phyloP scores from a whole-genome alignment of 306 rosid species.

The Dalbergia oliveri region DNA sequence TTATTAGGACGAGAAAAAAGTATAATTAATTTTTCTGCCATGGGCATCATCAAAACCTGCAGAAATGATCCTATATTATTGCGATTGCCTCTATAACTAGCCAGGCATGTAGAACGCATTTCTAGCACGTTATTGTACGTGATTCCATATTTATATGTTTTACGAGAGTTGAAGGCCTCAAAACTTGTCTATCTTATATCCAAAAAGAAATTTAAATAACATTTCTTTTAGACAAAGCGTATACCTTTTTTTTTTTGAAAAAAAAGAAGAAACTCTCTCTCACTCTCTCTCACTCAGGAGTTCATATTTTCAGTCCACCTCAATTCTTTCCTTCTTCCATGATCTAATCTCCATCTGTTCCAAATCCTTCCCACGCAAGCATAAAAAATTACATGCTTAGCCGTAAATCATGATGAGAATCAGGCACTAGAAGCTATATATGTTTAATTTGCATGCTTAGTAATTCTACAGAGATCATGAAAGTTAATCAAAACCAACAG shows the following conservation, averaged over 20 bases:
- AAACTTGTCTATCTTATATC: background rate
- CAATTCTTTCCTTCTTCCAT: constrained; percentile 28
- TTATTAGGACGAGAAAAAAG: too few species aligned
- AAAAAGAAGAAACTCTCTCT: background rate
- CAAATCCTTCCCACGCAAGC: background rate
- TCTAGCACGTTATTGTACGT: too few species aligned
- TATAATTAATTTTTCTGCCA: too few species aligned
- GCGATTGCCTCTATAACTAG: too few species aligned
- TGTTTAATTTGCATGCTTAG: background rate
- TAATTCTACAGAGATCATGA: background rate
- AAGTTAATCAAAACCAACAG: background rate
- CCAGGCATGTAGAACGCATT: too few species aligned
- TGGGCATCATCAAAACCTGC: too few species aligned
- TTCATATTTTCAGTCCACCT: constrained; percentile 31
- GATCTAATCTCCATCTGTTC: background rate
- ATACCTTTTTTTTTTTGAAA: background rate
- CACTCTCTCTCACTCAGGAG: constrained; percentile 3
- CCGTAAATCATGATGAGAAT: background rate
- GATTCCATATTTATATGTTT: too few species aligned
- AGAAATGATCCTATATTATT: constrained; percentile 23
- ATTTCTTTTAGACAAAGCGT: constrained; percentile 8
- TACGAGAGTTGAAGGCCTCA: background rate
- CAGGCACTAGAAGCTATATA: background rate
- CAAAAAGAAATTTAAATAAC: background rate
- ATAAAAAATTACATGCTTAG: background rate